Conservation (phyloP, 441 rosid species). For the Manihot esculenta region DNA sequence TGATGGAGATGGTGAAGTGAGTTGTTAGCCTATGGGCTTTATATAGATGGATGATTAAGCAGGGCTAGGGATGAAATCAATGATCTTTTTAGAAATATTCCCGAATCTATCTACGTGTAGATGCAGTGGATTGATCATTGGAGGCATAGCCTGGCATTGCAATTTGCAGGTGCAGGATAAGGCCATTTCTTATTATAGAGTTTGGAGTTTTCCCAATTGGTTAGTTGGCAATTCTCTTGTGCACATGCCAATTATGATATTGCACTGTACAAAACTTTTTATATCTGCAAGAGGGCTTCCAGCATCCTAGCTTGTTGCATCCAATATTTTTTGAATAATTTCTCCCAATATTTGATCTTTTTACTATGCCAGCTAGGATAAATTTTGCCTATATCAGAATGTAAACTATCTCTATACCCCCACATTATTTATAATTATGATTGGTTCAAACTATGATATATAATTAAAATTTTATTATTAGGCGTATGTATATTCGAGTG, state of each 20-base stretch:
- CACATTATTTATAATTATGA: too few relatives aligned
- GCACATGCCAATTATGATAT: background rate
- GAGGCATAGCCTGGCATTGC: background rate
- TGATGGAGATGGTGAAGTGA: background rate
- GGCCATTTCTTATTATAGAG: slow-evolving; percentile 2
- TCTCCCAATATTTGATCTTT: too few relatives aligned
- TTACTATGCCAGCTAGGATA: too few relatives aligned
- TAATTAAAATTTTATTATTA: too few relatives aligned
- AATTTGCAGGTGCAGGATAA: slow-evolving; percentile 14
- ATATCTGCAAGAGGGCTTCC: background rate
- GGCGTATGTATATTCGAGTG: too few relatives aligned
- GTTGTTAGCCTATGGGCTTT: background rate
- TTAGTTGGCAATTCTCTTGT: slow-evolving; percentile 13
- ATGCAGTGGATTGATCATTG: background rate
- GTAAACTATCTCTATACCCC: too few relatives aligned
- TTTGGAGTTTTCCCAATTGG: slow-evolving; percentile 7
- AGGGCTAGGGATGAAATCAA: too few relatives aligned
- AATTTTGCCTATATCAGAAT: too few relatives aligned
- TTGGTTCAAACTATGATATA: too few relatives aligned
- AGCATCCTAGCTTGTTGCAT: background rate
- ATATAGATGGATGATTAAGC: background rate
- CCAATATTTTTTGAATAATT: too few relatives aligned
- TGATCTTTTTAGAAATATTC: too few relatives aligned
- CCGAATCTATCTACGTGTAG: background rate
- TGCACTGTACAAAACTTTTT: background rate